Base-by-base conservation (phyloP, 2,329 filamentous ascomycete species). In the Ceratocystiopsis minuta region DNA sequence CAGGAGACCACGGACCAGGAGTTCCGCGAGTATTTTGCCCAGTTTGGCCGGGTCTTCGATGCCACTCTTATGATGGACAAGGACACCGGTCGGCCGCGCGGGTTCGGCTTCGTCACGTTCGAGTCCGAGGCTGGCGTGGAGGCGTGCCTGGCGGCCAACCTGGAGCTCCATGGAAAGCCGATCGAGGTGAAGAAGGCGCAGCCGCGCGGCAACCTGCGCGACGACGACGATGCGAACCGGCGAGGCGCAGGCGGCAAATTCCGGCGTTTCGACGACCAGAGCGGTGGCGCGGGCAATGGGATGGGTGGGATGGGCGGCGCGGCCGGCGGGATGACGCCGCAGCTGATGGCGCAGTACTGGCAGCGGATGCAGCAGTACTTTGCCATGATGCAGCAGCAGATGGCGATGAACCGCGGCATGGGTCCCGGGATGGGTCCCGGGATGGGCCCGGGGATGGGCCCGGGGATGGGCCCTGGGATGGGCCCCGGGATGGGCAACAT, bases 11-110 rank as follows among this genome's bases (percentile, higher is more conserved):
- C 85, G 1, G 90, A 98, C 54, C 79, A 87, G 47, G 86, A 96
- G 57, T 98, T 98, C 59, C 86, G 85, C 55, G 80, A 90, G 46
- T 98, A 94, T 62, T 98, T 98, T 63, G 85, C 82, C 54, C 84
- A 94, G 55, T 98, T 96, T 53, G 90, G 90, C 24, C 79, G 88
- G 46, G 90, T 98, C 16, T 80, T 98, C 34, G 90, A 98, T 61
- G 90, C 90, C 2, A 98, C 90, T 0, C 75, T 98, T 3, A 98
- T 98, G 90, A 98, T 98, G 78, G 90, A 98, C 59, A 98, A 98
- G 62, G 90, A 98, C 59, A 98, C 90, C 1, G 90, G 90, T n/a
- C 76, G 90, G 35, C 90, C 90, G 3, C 74, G 90, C 55, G 90
- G 90, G 2, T 98, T 98, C 54, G 90, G 90, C 14, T 98, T 98